phyloP scores from a whole-genome alignment of 805 yeast genomes.

The Wickerhamiella parazyma region DNA sequence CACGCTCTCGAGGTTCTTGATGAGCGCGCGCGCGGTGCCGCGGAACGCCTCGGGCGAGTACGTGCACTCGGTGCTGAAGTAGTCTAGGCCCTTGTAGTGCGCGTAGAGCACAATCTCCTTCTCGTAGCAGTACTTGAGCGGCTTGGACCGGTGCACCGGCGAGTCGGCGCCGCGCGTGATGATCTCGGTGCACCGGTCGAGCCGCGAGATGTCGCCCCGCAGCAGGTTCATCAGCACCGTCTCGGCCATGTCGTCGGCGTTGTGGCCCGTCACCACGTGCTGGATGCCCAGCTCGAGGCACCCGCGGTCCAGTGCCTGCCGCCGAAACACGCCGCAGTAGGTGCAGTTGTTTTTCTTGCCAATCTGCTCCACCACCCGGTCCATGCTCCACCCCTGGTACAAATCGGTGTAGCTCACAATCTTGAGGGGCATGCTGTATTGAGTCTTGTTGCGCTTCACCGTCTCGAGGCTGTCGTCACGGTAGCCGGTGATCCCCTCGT shows the following conservation, averaged over 20 bases:
- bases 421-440: conserved; percentile 65
- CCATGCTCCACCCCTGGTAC: conserved; percentile 95
- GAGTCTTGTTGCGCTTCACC: conserved; percentile 81
- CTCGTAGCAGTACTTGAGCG: conserved; percentile 89
- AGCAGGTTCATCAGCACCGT: conserved; percentile 89
- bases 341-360: conserved; percentile 93
- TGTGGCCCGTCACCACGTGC: conserved; percentile 96
- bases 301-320: conserved; percentile 95
- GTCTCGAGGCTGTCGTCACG: conserved; percentile 96
- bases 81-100: conserved; percentile 87
- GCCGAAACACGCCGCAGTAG: conserved; percentile 90
- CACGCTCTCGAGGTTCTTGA: conserved; percentile 79
- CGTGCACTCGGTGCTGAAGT: conserved; percentile 93
- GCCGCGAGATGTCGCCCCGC: conserved; percentile 90
- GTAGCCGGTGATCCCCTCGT: conserved; percentile 95
- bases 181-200: conserved; percentile 77
- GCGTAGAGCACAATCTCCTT: conserved; percentile 96
- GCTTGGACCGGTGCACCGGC: conserved; percentile 87
- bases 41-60: conserved; percentile 98
- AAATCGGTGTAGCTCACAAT: conserved; percentile 77
- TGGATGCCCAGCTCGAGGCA: conserved; percentile 71
- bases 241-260: conserved; percentile 99
- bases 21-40: conserved; percentile 88
- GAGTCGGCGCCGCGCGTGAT: conserved; percentile 70
- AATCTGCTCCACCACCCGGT: conserved; percentile 86